A percentile compares a stretch with the other conserved stretches of the same genome.
These are phyloP conservation scores for Backusella sp. DNA, from an alignment of 192 early-diverging fungal genomes.

Conservation along the genomic window DNA sequence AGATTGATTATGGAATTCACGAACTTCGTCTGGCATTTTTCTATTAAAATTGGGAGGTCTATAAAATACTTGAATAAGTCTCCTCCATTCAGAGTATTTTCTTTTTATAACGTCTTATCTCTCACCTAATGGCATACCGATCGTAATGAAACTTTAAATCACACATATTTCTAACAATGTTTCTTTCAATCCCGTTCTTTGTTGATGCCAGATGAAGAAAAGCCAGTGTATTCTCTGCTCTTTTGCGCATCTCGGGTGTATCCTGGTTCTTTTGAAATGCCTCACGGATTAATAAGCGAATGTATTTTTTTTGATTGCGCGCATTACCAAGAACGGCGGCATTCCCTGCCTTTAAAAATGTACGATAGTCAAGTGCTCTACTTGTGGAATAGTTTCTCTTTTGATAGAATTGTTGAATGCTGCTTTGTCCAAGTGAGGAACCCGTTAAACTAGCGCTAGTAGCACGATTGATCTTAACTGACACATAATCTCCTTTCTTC, in stretches of 20 bases:
- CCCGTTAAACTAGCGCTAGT: conserved; percentile 34
- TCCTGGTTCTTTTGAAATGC: background rate
- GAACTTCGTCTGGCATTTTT: background rate
- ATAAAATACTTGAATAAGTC: background rate
- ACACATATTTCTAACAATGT: conserved; percentile 18
- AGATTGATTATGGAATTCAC: conserved; percentile 7
- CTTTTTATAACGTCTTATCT: background rate
- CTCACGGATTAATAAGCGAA: conserved; percentile 4
- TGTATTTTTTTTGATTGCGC: background rate
- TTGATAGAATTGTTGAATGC: conserved; percentile 17
- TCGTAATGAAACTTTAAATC: conserved; percentile 1
- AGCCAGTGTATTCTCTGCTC: conserved; percentile 9
- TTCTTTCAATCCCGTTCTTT: conserved; percentile 6
- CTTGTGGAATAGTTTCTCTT: background rate
- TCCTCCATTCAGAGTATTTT: background rate
- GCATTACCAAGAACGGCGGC: background rate
- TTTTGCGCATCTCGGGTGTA: background rate
- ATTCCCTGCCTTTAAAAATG: conserved; percentile 11
- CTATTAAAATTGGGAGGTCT: conserved; percentile 22
- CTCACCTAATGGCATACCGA: conserved; percentile 11
- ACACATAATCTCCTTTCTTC: conserved; percentile 29
- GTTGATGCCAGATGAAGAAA: conserved; percentile 11
- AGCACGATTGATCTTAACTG: conserved; percentile 15
- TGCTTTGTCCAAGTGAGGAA: background rate
- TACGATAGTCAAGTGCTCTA: background rate